Base-by-base conservation (phyloP, 169 alveolate genomes). In the Plasmodium vivax region DNA sequence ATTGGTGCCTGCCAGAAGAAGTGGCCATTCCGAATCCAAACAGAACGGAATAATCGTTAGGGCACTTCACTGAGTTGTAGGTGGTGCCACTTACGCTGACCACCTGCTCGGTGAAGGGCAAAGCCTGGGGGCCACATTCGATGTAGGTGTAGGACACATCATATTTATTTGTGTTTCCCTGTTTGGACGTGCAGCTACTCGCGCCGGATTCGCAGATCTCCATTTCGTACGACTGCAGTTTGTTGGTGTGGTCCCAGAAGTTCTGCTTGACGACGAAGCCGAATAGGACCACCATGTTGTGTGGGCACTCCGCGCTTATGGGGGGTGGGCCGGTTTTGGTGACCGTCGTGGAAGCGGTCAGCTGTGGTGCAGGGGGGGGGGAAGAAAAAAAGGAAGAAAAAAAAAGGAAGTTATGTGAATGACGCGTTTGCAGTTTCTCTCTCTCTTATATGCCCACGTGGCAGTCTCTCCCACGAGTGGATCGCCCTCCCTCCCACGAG, bases 241-340 rank as follows among this genome's bases (percentile, higher is more conserved):
- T 82, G 32, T 72, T 92, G 23, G 83, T 94, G 19, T 79, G 12
- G 81, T 45, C 93, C 93, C 93, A 80, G 92, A 77, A 91, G 72
- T 92, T 85, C 83, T 36, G 84, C 72, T 51, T 80, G 30, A 94
- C 8, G 2, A 93, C 96, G 43, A 68, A 95, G n/a, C 97, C 97
- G 19, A 95, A 92, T 68, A 95, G 3, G 56, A 95, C 92, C 14
- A 94, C 93, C 58, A 58, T 58, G 27, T 58, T 84, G 36, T 58
- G 87, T 62, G 96, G 96, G 83, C 97, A 95, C 74, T 85, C 85
- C 5, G 96, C 96, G 73, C 68, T 94, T 5, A 95, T 93, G 14
- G 97, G 97, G 19, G 97, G 97, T 4, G 96, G 72, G 30, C 96
- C 96, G 23, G 77, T 95, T 32, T 93, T 94, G 23, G 95, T 84